Conservation (phyloP, 441 rosid genomes). For the Lepidium campestre region DNA sequence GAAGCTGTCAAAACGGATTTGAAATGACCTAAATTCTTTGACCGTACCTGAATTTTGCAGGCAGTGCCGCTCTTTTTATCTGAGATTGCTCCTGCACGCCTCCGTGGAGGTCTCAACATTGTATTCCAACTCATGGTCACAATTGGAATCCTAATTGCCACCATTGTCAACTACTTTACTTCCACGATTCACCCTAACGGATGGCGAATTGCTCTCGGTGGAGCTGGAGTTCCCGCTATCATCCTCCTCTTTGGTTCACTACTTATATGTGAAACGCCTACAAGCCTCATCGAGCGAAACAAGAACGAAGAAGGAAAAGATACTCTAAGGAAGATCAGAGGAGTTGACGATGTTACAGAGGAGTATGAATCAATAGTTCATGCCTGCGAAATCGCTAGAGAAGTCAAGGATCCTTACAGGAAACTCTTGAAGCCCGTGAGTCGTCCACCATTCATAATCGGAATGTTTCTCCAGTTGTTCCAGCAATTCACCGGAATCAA, state of each 20-base stretch:
- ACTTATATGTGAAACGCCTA: slow-evolving; percentile 57
- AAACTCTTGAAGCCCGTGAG: slow-evolving; percentile 37
- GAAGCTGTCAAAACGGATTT: neutral
- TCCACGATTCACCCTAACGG: slow-evolving; percentile 45
- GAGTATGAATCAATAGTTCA: slow-evolving; percentile 41
- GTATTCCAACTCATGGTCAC: slow-evolving; percentile 64
- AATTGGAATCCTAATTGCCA: slow-evolving; percentile 56
- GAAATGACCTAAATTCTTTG: neutral
- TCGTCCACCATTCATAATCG: slow-evolving; percentile 52
- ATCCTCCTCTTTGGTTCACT: slow-evolving; percentile 45
- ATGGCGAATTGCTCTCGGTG: slow-evolving; percentile 54
- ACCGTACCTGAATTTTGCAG: slow-evolving; percentile 19
- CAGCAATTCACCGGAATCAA: slow-evolving; percentile 94
- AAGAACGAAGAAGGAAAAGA: slow-evolving; percentile 36
- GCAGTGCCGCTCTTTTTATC: slow-evolving; percentile 64
- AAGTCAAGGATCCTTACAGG: slow-evolving; percentile 40
- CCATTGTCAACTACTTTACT: slow-evolving; percentile 44
- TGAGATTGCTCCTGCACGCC: slow-evolving; percentile 53
- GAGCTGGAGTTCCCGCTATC: slow-evolving; percentile 51
- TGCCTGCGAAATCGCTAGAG: slow-evolving; percentile 43
- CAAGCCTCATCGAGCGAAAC: slow-evolving; percentile 57
- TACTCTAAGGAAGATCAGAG: slow-evolving; percentile 50
- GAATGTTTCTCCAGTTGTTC: slow-evolving; percentile 57
- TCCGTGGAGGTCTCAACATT: slow-evolving; percentile 63
- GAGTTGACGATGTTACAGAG: slow-evolving; percentile 39